These are phyloP conservation scores for Phoenix dactylifera DNA, from an alignment of 176 grass and related monocot genomes.

Conservation along the genomic window DNA sequence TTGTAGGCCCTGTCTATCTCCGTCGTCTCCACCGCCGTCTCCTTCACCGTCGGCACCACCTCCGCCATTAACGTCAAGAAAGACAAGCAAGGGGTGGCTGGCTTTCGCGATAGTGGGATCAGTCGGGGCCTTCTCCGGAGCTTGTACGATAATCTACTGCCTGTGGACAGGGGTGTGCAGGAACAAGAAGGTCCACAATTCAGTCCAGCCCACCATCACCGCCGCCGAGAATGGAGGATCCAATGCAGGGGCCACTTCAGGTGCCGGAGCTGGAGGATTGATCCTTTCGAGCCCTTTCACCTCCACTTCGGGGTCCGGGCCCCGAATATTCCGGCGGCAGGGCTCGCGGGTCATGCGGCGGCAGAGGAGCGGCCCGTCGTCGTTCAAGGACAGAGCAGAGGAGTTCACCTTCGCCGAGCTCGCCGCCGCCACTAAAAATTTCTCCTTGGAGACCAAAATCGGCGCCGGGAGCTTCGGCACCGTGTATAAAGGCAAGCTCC, in stretches of 20 bases:
- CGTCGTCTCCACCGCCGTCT: background rate
- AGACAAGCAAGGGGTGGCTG: constrained; percentile 32
- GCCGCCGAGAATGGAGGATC: background rate
- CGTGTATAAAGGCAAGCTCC: constrained; percentile 70
- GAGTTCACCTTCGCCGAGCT: constrained; percentile 59
- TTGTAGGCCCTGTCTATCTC: constrained; percentile 17
- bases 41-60: constrained; percentile 8
- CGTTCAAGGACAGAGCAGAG: constrained; percentile 65
- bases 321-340: constrained; percentile 54
- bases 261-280: background rate
- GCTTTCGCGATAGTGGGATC: constrained; percentile 52
- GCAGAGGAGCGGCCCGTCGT: constrained; percentile 87
- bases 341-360: constrained; percentile 67
- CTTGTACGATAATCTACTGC: constrained; percentile 57
- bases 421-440: constrained; percentile 49
- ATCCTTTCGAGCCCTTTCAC: constrained; percentile 31
- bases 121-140: constrained; percentile 42
- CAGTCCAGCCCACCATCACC: constrained; percentile 51
- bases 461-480: constrained; percentile 77
- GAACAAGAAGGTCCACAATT: constrained; percentile 84
- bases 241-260: background rate
- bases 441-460: constrained; percentile 56
- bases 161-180: constrained; percentile 48
- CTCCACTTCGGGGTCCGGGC: constrained; percentile 17
- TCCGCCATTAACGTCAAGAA: background rate